These are phyloP conservation scores for Rhodomyrtus tomentosa DNA, from an alignment of 345 rosid species.

Conservation along the genomic window DNA sequence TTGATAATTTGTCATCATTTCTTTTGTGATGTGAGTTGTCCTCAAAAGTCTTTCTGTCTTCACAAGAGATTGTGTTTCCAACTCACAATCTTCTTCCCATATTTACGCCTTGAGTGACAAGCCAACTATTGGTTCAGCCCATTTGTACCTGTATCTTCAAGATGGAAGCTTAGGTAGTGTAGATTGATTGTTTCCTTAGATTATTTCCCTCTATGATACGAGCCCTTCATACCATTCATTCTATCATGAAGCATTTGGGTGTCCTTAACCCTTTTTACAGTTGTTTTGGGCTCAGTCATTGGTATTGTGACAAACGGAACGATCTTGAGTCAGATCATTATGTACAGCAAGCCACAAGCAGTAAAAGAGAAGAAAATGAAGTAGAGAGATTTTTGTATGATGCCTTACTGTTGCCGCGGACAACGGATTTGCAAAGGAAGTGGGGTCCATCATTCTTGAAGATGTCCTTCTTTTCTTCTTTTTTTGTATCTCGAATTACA, in stretches of 20 bases:
- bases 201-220: neutral
- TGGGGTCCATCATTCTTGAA: neutral
- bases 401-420: neutral
- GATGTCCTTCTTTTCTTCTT: neutral
- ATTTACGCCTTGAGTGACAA: neutral
- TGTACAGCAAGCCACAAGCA: constrained; percentile 35
- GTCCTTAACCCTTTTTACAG: constrained; percentile 34
- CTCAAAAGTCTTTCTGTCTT: neutral
- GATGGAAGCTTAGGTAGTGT: neutral
- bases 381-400: constrained; percentile 3
- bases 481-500: neutral
- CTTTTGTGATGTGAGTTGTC: neutral
- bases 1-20: neutral
- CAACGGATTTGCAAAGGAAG: neutral
- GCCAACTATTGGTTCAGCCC: neutral
- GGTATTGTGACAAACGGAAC: constrained; percentile 55
- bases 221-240: neutral
- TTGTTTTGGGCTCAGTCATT: constrained; percentile 50
- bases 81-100: neutral
- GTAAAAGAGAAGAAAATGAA: constrained; percentile 49
- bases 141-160: neutral
- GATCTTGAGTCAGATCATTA: constrained; percentile 53
- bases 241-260: neutral
- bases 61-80: neutral
- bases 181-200: neutral